A percentile compares a stretch with the other conserved stretches of the same genome.
Evolutionary conservation across 768 basidiomycete species (phyloP).

Genomic region (Tricholoma saponaceum): DNA sequence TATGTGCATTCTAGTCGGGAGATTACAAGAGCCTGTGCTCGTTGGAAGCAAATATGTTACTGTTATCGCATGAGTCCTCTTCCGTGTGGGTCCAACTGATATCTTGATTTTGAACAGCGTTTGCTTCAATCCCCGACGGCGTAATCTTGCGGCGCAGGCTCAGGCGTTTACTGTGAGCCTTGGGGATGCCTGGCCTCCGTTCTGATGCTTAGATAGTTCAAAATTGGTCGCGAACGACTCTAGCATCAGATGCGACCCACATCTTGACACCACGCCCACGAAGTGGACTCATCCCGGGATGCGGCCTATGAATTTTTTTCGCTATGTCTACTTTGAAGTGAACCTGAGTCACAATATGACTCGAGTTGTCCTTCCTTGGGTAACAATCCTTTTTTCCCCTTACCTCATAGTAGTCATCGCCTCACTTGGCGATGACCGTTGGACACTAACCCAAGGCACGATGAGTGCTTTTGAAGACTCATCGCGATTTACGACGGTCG

Average conservation of each 20-base stretch:
- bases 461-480: no score
- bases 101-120: not conserved
- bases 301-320: no score
- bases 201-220: not conserved
- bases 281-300: not conserved
- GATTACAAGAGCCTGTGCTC: not conserved
- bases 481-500: no score
- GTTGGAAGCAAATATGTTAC: not conserved
- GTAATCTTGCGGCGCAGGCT: not conserved
- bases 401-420: no score
- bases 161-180: not conserved
- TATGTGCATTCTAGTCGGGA: not conserved
- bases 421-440: no score
- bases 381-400: no score
- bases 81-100: not conserved
- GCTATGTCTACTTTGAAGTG: no score
- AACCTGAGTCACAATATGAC: no score
- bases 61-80: not conserved
- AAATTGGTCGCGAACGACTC: not conserved
- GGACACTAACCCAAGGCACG: no score
- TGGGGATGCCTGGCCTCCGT: not conserved
- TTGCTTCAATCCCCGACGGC: not conserved
- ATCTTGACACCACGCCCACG: not conserved
- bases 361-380: no score
- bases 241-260: not conserved